These are phyloP conservation scores for Penicillium macrosclerotiorum DNA, from an alignment of 495 filamentous ascomycete genomes.

Conservation along the genomic window DNA sequence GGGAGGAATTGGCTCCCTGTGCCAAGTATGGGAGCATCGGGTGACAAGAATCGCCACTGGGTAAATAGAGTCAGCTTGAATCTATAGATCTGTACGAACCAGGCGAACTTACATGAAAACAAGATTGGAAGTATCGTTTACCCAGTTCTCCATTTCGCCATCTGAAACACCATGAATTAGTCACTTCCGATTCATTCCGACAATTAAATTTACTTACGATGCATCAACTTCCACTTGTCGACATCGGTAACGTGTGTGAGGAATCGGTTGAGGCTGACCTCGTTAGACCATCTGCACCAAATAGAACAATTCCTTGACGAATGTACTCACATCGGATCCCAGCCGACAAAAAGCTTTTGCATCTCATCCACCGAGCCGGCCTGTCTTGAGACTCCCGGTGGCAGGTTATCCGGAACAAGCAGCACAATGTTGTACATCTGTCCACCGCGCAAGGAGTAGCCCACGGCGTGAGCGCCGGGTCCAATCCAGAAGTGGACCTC, in stretches of 20 bases:
- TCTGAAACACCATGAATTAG: conserved; percentile 17
- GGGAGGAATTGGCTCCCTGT: conserved; percentile 52
- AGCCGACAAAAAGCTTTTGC: conserved; percentile 56
- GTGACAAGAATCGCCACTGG: conserved; percentile 62
- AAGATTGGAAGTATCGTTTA: conserved; percentile 36
- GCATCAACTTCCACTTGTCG: conserved; percentile 66
- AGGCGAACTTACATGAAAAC: conserved; percentile 31
- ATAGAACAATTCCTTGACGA: too few relatives aligned
- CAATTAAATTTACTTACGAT: conserved; percentile 35
- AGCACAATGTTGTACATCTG: conserved; percentile 67
- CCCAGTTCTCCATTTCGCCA: conserved; percentile 37
- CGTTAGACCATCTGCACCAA: too few relatives aligned
- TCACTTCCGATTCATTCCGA: background rate
- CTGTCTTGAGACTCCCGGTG: conserved; percentile 50
- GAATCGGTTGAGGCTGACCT: conserved; percentile 34
- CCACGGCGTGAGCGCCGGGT: conserved; percentile 61
- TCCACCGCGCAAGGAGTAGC: conserved; percentile 61
- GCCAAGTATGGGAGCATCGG: conserved; percentile 69
- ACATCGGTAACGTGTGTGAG: conserved; percentile 32
- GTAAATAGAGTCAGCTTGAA: background rate
- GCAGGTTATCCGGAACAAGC: conserved; percentile 67
- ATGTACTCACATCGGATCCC: conserved; percentile 50
- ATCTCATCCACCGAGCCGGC: conserved; percentile 64
- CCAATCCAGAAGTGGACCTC: conserved; percentile 72
- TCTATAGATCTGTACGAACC: too few relatives aligned